These are phyloP conservation scores for Cylindrotheca fusiformis DNA, from an alignment of 108 stramenopile species.

Conservation along the genomic window DNA sequence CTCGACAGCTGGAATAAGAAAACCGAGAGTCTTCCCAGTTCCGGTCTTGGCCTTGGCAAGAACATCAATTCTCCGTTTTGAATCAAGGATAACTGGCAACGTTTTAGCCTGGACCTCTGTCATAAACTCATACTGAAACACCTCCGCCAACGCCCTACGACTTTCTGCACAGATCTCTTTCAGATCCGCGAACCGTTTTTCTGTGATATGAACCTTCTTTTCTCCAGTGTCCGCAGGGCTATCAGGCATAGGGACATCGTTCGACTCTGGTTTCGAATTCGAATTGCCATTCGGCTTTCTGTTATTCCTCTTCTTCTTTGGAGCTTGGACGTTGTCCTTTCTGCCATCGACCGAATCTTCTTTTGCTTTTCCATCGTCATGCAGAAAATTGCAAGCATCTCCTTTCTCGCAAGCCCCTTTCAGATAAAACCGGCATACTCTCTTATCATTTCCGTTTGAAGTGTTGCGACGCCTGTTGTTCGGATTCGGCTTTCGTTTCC, in stretches of 20 bases:
- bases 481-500: not conserved
- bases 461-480: constrained; percentile 4
- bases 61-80: constrained; percentile 23
- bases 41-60: constrained; percentile 87
- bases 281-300: not conserved
- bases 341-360: not conserved
- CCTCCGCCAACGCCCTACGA: constrained; percentile 58
- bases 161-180: constrained; percentile 29
- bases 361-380: not conserved
- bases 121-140: constrained; percentile 70
- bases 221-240: not conserved
- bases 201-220: constrained; percentile 25
- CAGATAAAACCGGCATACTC: constrained; percentile 9
- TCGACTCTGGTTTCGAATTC: too few relatives aligned
- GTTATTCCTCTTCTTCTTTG: not conserved
- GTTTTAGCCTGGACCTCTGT: constrained; percentile 78
- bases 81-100: constrained; percentile 46
- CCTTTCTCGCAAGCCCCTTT: constrained; percentile 12
- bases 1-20: constrained; percentile 85
- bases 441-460: constrained; percentile 1
- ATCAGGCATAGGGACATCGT: too few relatives aligned
- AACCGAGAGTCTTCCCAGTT: constrained; percentile 87
- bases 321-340: not conserved
- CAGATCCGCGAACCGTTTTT: constrained; percentile 39
- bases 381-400: constrained; percentile 8